Evolutionary conservation across 352 stramenopile species (phyloP), one percentile per base, ranked within the genome.

Genomic region (Pythium dissotocum): DNA sequence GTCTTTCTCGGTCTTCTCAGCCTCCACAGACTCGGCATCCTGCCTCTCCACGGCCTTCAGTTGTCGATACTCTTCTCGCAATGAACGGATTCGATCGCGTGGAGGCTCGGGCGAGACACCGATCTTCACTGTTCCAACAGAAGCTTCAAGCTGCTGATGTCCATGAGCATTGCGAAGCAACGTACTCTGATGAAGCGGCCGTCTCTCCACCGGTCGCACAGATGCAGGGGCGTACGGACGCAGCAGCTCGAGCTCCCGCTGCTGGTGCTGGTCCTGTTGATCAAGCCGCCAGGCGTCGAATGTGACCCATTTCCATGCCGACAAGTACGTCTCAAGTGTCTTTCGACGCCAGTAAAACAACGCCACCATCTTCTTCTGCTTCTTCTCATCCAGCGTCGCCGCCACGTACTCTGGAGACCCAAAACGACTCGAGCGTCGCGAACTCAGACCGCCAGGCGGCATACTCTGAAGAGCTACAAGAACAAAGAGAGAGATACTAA

Each of bases 331-430:
- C 62, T 70, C 61, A 2, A 74, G 51, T 6, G 68, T 60, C 26
- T 55, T 62, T 0, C 68, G 61, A 2, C 36, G 61, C 68, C 68
- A 74, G 32, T 67, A 74, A 21, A 74, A 74, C 5, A 74, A 42
- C 9, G 68, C 68, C 0, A 74, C 51, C 14, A 67, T 24, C 52
- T 74, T 74, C 28, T 67, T 66, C 26, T 74, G 68, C 61, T 70
- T 70, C n/a, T 49, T 52, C 12, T 63, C 56, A 33, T 74, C 42
- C 10, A 74, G 49, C 13, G 61, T 62, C 28, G 61, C 10, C 1
- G 26, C 35, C 12, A 62, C 46, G 13, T 36, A 54, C 4, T 55
- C 40, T 49, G 40, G 14, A 4, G 32, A 51, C 33, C 8, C 35
- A 36, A 35, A 14, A 10, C 36, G 33, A 35, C n/a, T 62, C 35